Conservation (phyloP, 495 filamentous ascomycete genomes). For the Lentithecium fluviatile region DNA sequence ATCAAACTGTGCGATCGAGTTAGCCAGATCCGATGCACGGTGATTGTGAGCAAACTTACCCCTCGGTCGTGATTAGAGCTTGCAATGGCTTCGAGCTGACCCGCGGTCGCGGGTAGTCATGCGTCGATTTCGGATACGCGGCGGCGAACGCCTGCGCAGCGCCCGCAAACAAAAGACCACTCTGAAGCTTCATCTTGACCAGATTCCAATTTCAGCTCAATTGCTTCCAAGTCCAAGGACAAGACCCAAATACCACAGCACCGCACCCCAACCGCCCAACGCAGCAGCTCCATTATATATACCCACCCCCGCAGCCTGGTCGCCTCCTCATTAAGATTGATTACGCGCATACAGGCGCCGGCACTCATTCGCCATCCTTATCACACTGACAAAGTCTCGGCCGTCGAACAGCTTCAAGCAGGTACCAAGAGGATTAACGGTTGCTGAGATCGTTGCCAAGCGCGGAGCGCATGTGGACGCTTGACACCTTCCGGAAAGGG, state of each 20-base stretch:
- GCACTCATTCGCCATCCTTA: background rate
- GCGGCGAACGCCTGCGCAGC: constrained; percentile 11
- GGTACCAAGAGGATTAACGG: constrained; percentile 7
- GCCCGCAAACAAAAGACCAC: constrained; percentile 11
- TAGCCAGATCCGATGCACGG: background rate
- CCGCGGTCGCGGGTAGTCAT: constrained; percentile 4
- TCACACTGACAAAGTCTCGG: background rate
- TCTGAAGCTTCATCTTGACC: constrained; percentile 16
- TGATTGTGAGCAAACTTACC: background rate
- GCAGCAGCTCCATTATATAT: too few relatives aligned
- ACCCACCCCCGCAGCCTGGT: too few relatives aligned
- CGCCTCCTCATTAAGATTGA: background rate
- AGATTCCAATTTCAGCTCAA: too few relatives aligned
- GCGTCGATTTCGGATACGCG: constrained; percentile 3
- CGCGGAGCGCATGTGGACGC: background rate
- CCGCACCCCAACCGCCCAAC: too few relatives aligned
- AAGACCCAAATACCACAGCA: too few relatives aligned
- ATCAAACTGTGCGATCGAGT: constrained; percentile 28
- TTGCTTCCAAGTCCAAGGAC: too few relatives aligned
- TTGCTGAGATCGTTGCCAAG: constrained; percentile 4
- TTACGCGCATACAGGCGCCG: background rate
- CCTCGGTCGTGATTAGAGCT: constrained; percentile 17
- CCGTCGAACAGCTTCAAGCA: constrained; percentile 1
- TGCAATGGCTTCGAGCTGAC: constrained; percentile 14
- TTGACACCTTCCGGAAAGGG: constrained; percentile 13